Evolutionary conservation across 331 rosid genomes (phyloP).

Genomic region (Pyrus hybrid): DNA sequence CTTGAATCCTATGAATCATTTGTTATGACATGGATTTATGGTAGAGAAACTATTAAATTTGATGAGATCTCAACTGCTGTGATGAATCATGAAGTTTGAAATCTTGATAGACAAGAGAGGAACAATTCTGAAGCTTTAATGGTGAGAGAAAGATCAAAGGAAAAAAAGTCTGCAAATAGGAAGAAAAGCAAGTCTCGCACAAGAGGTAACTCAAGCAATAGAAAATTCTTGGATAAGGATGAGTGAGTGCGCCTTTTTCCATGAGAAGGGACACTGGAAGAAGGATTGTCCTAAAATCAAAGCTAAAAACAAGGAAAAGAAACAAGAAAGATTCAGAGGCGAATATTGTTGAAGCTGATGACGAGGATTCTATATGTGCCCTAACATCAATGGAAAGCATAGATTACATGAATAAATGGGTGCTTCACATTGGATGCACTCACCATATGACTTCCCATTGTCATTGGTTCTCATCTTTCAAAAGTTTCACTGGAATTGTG

Average conservation of each 20-base stretch:
- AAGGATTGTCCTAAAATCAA: not conserved
- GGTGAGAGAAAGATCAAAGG: too few species aligned
- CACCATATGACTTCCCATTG: not conserved
- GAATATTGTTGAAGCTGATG: not conserved
- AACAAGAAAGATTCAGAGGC: too few species aligned
- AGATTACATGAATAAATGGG: not conserved
- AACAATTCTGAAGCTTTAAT: too few species aligned
- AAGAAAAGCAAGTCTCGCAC: too few species aligned
- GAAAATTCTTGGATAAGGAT: too few species aligned
- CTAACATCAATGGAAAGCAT: not conserved
- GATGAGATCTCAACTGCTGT: too few species aligned
- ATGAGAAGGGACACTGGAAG: not conserved
- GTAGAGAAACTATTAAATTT: not conserved
- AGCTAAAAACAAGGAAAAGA: not conserved
- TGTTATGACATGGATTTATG: not conserved
- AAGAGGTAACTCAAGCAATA: too few species aligned
- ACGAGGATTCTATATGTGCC: not conserved
- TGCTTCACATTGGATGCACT: not conserved
- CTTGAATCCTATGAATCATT: not conserved
- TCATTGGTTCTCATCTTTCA: not conserved
- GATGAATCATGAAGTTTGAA: too few species aligned
- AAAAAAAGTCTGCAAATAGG: too few species aligned
- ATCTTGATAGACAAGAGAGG: too few species aligned
- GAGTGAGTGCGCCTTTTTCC: not conserved
- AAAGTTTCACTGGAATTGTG: not conserved